phyloP scores from a whole-genome alignment of 1,284 basidiomycete genomes.

The Ustilago shanxiensis region DNA sequence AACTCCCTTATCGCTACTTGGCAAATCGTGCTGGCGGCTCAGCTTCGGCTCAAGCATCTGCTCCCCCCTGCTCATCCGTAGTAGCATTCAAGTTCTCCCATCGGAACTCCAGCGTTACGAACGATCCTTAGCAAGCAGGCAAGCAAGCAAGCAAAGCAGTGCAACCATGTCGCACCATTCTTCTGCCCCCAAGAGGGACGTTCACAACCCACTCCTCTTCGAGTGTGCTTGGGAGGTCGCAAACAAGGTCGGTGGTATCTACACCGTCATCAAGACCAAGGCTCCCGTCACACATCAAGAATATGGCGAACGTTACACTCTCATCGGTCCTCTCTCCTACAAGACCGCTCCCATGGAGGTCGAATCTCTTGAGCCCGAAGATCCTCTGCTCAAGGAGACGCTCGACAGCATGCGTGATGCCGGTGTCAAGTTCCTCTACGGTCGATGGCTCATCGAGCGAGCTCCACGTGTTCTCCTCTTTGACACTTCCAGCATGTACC shows the following conservation, averaged over 20 bases:
- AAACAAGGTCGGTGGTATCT: constrained; percentile 88
- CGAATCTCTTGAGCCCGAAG: constrained; percentile 84
- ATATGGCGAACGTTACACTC: constrained; percentile 80
- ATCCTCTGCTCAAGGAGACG: constrained; percentile 55
- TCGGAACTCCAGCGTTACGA: not conserved
- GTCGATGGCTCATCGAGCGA: constrained; percentile 97
- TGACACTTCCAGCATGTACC: constrained; percentile 89
- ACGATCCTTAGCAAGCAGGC: no score
- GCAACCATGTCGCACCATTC: constrained; percentile 29
- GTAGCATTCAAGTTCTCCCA: no score
- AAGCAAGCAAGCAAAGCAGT: no score
- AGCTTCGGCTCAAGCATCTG: no score
- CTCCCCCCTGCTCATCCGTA: no score
- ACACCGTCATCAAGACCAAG: constrained; percentile 99
- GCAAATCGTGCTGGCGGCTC: not conserved
- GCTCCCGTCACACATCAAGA: constrained; percentile 91
- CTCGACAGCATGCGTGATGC: constrained; percentile 72
- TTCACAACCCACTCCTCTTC: constrained; percentile 64
- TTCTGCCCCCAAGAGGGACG: constrained; percentile 52
- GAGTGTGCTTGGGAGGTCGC: constrained; percentile 68
- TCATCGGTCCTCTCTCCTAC: constrained; percentile 94
- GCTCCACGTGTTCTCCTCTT: constrained; percentile 93
- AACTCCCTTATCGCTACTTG: constrained; percentile 3
- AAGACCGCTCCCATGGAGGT: constrained; percentile 99
- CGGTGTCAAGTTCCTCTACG: constrained; percentile 94